Base-by-base conservation (phyloP, 148 eudicot genomes). In the Arbutus unedo region DNA sequence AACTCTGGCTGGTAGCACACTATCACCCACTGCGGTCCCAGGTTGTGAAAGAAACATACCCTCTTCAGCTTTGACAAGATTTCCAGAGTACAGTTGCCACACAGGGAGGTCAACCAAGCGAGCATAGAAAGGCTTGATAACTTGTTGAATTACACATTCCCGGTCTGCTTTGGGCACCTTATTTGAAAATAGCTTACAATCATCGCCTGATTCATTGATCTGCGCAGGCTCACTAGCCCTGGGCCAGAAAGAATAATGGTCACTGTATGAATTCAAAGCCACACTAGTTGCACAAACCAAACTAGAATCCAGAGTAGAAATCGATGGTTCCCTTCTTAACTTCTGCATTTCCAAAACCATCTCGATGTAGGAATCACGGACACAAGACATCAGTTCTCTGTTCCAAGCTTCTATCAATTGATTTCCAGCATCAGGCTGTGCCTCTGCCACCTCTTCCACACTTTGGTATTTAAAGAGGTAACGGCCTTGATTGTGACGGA, bases 41-140 rank as follows among this genome's bases (percentile, higher is more conserved):
- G 99, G 99, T 81, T 94, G 98, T n/a, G 98, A 90, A 76, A 96
- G 94, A 88, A 96, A 96, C 99, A 96, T 96, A 76, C 99, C 99
- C 82, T 96, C 97, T 79, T 93, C 94, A 86, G 94, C 97, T 89
- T 87, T 94, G 43, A 93, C 98, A 77, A 93, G 87, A 79, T 88
- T 92, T 77, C 99, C 99, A 19, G 99, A 96, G 86, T 90, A 91
- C 74, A 96, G 86, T 86, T 93, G 97, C 99, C 99, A 96, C 53
- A 94, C 96, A 16, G 99, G 96, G 79, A 94, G 92, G 79, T 96
- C 96, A 45, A 92, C 90, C 72, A 96, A 85, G 74, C 93, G 96
- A 82, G 88, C 85, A 91, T 96, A 96, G 81, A 96, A 91, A 48
- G 99, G 99, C 87, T 84, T 92, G 72, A 96, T 89, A 71, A 96